Evolutionary conservation across 345 rosid species (phyloP), one percentile per base, ranked within the genome.

Genomic region (Gossypium turneri): DNA sequence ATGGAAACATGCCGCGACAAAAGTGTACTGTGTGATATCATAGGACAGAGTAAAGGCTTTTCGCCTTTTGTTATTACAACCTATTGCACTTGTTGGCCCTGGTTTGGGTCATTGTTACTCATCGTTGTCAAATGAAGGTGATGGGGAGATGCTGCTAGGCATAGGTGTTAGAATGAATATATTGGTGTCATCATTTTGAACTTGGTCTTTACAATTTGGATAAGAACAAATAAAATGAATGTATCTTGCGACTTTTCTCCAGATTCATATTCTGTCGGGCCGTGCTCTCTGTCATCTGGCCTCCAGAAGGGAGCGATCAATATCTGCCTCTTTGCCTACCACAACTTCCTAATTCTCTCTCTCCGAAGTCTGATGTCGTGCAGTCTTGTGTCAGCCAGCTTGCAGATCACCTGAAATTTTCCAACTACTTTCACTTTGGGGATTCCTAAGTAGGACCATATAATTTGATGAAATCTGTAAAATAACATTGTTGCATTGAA

Each of bases 201-300:
- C 13, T 16, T 9, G 43, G 43, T 68, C 43, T 50, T 50, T 48
- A 8, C 41, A 25, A 24, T 29, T 68, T 15, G 5, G 53, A n/a
- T 29, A 27, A 0, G 24, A 52, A 4, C 16, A 12, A 17, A 70
- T 70, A 47, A 29, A 25, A 52, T 29, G 73, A 52, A 45, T 13
- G 41, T 25, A 64, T 61, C 59, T 67, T 70, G 20, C 16, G 44
- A 75, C 52, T 15, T 55, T 50, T 79, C 64, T 81, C 44, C 92
- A 96, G 99, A 88, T 96, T 93, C 87, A 85, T 93, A 81, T 89
- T 96, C 79, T 92, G 97, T 81, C 89, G 90, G 72, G 82, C 88
- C 12, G 94, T 84, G 76, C 81, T 96, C 67, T 83, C 79, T 70
- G 78, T 59, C 68, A 85, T 91, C 79, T 83, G 82, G 74, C 83